Conservation (phyloP, 352 stramenopile species). For the Phytophthora sojae region DNA sequence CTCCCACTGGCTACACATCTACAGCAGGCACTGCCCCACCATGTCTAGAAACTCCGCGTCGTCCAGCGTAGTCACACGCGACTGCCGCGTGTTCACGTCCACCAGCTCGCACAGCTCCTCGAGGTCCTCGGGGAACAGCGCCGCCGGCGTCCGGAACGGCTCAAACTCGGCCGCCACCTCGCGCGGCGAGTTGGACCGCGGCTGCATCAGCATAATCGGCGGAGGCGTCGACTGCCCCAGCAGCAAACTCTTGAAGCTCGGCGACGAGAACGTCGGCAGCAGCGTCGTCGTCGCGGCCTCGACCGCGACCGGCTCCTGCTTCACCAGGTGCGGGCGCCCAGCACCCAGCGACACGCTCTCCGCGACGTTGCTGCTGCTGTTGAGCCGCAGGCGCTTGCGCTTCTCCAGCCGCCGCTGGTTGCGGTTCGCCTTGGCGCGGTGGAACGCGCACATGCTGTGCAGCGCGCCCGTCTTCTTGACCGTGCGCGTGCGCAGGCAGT, state of each 20-base stretch:
- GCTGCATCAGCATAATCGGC: neutral
- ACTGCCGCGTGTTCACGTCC: conserved; percentile 25
- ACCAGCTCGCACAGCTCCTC: conserved; percentile 50
- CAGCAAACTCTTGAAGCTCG: conserved; percentile 12
- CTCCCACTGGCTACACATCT: neutral
- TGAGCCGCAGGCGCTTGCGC: conserved; percentile 37
- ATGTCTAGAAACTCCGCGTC: conserved; percentile 2
- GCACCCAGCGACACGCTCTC: neutral
- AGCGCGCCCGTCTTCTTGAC: conserved; percentile 68
- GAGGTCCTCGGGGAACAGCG: conserved; percentile 48
- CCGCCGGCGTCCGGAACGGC: conserved; percentile 43
- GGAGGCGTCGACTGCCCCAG: neutral
- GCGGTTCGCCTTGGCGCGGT: conserved; percentile 65
- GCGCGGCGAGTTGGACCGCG: conserved; percentile 28
- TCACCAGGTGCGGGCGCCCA: neutral
- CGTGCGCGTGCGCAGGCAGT: conserved; percentile 60
- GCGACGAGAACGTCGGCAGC: conserved; percentile 12
- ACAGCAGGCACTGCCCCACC: conserved; percentile 10
- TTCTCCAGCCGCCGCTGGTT: conserved; percentile 64
- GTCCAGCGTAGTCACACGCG: conserved; percentile 2
- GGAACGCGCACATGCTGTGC: conserved; percentile 68
- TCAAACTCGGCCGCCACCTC: conserved; percentile 38
- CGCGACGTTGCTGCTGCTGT: conserved; percentile 16
- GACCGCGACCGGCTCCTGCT: conserved; percentile 6
- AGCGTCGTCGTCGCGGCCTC: conserved; percentile 3